A percentile compares a stretch with the other conserved stretches of the same genome.
Conservation (phyloP, 257 asterid species). For the Mitragyna speciosa region DNA sequence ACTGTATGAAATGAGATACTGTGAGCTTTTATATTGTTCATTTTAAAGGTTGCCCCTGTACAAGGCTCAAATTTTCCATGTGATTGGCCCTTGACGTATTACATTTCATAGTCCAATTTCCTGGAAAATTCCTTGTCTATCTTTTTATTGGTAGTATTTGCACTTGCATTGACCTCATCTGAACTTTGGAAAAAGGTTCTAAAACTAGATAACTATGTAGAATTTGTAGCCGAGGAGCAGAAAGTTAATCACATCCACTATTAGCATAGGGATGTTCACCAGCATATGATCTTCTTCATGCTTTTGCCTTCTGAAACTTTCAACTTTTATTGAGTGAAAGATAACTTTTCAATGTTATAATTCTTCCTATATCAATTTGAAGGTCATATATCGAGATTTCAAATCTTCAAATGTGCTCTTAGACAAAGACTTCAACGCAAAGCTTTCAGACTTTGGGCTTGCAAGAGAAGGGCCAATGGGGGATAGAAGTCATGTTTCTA, state of each 20-base stretch:
- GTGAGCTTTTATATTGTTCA: neutral
- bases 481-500: constrained; percentile 77
- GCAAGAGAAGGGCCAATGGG: constrained; percentile 95
- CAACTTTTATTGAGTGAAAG: neutral
- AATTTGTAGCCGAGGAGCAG: neutral
- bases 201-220: neutral
- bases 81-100: neutral
- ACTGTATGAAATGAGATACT: neutral
- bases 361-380: constrained; percentile 4
- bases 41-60: neutral
- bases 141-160: neutral
- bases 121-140: neutral
- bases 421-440: constrained; percentile 74
- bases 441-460: constrained; percentile 91
- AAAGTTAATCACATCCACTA: neutral
- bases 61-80: neutral
- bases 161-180: neutral
- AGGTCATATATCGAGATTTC: constrained; percentile 94
- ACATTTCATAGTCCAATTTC: neutral
- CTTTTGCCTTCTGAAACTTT: neutral
- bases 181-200: neutral
- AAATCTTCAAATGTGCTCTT: constrained; percentile 81
- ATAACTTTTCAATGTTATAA: neutral
- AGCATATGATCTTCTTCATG: neutral
- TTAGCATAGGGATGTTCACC: neutral